Conservation (phyloP, 495 filamentous ascomycete species). For the Paragyromitra xinjiangensis region DNA sequence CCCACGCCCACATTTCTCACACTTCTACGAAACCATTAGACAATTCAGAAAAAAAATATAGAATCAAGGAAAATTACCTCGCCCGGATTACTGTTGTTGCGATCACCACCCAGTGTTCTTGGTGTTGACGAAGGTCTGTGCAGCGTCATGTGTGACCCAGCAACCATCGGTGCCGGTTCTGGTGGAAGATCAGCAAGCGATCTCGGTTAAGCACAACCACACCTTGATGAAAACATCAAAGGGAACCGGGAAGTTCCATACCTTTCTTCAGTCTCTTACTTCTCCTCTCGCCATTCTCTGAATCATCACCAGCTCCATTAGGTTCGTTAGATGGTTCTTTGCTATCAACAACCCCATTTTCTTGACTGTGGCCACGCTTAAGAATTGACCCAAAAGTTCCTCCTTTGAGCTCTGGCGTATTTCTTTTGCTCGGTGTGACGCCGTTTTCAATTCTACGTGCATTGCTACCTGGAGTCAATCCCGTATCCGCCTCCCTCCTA, state of each 20-base stretch:
- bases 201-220: constrained; percentile 51
- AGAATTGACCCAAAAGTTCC: constrained; percentile 66
- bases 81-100: constrained; percentile 71
- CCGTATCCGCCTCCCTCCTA: constrained; percentile 58
- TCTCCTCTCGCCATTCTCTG: constrained; percentile 78
- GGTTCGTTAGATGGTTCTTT: constrained; percentile 55
- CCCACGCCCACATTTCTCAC: constrained; percentile 84
- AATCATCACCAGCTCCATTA: constrained; percentile 64
- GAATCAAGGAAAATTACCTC: constrained; percentile 68
- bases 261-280: constrained; percentile 96
- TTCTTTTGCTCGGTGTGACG: constrained; percentile 56
- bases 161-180: constrained; percentile 89
- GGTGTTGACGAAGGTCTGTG: constrained; percentile 79
- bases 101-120: constrained; percentile 70
- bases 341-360: constrained; percentile 62
- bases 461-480: constrained; percentile 61
- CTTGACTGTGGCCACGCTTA: constrained; percentile 85
- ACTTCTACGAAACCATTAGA: constrained; percentile 67
- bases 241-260: constrained; percentile 60
- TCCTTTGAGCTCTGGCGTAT: constrained; percentile 67
- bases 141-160: constrained; percentile 95
- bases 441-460: constrained; percentile 61
- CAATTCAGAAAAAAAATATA: constrained; percentile 14
- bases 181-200: constrained; percentile 56
- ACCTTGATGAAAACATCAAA: constrained; percentile 36